These are phyloP conservation scores for Tuber calosporum DNA, from an alignment of 495 filamentous ascomycete species.

Conservation along the genomic window DNA sequence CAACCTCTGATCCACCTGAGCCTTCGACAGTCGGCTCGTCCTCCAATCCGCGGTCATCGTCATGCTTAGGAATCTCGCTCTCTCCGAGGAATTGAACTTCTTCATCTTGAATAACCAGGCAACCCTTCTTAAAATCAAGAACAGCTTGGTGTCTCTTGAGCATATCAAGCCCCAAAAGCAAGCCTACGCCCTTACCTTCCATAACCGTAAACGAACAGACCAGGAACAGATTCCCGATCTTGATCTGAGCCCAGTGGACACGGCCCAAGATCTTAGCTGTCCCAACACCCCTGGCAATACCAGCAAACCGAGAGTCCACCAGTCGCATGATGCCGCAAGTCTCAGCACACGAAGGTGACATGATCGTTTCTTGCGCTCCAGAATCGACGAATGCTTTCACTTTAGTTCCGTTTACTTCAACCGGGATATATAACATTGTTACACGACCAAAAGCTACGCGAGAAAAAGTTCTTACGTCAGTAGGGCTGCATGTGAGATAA, in stretches of 20 bases:
- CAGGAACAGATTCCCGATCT: conserved; percentile 79
- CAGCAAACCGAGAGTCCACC: conserved; percentile 84
- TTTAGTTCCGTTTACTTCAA: conserved; percentile 83
- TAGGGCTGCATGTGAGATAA: conserved; percentile 14
- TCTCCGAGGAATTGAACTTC: conserved; percentile 86
- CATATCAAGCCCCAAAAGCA: conserved; percentile 93
- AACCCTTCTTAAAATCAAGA: conserved; percentile 74
- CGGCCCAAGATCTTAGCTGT: conserved; percentile 90
- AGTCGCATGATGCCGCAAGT: conserved; percentile 93
- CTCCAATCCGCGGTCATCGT: conserved; percentile 59
- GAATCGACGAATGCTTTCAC: conserved; percentile 98
- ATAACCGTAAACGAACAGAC: conserved; percentile 98
- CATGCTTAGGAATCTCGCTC: conserved; percentile 78
- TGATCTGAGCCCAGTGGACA: conserved; percentile 87
- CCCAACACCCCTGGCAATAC: conserved; percentile 86
- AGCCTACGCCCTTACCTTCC: conserved; percentile 97
- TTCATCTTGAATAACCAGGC: conserved; percentile 75
- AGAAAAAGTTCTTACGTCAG: conserved; percentile 14
- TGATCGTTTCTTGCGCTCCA: conserved; percentile 95
- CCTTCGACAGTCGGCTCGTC: conserved; percentile 82
- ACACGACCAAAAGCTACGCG: conserved; percentile 80
- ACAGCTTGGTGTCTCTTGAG: conserved; percentile 86
- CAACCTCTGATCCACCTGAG: conserved; percentile 75
- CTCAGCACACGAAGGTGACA: conserved; percentile 88
- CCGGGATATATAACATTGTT: conserved; percentile 91